Evolutionary conservation across 371 early-diverging fungal genomes (phyloP), one percentile per base, ranked within the genome.

Genomic region (Apophysomyces variabilis): DNA sequence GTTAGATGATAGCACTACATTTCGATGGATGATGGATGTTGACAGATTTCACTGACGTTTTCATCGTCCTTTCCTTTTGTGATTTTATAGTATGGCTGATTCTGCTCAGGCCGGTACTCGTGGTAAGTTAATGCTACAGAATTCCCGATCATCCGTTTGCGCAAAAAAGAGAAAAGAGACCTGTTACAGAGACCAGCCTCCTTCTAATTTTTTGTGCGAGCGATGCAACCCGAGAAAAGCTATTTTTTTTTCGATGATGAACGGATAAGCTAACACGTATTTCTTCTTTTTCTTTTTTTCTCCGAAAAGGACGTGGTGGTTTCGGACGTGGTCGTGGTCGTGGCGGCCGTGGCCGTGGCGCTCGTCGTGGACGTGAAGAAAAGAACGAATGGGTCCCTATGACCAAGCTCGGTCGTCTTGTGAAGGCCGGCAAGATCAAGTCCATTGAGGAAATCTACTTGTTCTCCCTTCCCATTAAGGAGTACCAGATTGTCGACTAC

Each of bases 401-500:
- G 63, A 96, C 95, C 87, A 96, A 96, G 90, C 92, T 96, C 72
- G 95, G 95, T 61, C 95, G 95, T 86, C 93, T 96, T 66, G 92
- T 96, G 63, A 92, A 92, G 88, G 96, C 90, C 74, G 87, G 87
- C 76, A 90, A 91, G 84, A 91, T 93, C 87, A 86, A 87, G 85
- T 84, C 87, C 66, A 90, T 96, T 71, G 93, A 94, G 70, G 72
- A 98, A 82, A 93, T 98, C 74, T 98, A 97, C 86, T 79, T 92
- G 67, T 94, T 94, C 91, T 97, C 98, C 54, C 89, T 96, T 70
- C 94, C 95, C 69, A 94, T 99, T 89, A 96, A 97, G 92, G 99
- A 99, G 86, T 95, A 93, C 91, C 98, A 98, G 86, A 96, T 99
- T 66, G 92, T 99, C 69, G 99, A 99, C 84, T 85, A 84, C 82